Base-by-base conservation (phyloP, 768 basidiomycete genomes). In the Epithele typhae region DNA sequence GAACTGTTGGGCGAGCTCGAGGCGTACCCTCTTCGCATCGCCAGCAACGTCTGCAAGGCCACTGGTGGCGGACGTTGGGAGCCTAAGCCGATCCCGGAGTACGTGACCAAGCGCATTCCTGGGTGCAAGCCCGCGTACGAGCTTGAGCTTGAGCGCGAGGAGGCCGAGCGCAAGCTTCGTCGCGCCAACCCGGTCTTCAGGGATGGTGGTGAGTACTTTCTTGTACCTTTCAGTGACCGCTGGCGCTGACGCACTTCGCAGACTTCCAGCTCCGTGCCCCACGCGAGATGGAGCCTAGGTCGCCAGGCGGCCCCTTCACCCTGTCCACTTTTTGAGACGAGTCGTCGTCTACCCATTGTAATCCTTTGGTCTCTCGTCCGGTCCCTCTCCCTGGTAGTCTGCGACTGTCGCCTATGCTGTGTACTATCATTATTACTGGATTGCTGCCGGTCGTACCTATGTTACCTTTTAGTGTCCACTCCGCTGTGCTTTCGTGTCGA, bases 21-120 rank as follows among this genome's bases (percentile, higher is more conserved):
- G 41, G 75, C 82, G 1, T 90, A 90, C 55, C 87, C 87, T 2
- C 76, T 90, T 18, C 72, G 76, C 35, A 77, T 79, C 45, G 77
- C 81, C 3, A 79, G 76, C 55, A 69, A 76, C 40, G 72, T 87
- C 12, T 91, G 87, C 68, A 91, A 90, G 56, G 83, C 82, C 1
- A 77, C 79, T 17, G 87, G 88, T 37, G 86, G 86, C 12, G 87
- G 87, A 14, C 79, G 88, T 25, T 90, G 87, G 87, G 77, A 78
- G 53, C 87, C 88, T 25, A 83, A 81, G 57, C 74, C 73, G 24
- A 64, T 65, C 10, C 59, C 52, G 54, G 73, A 46, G 64, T 68
- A 58, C 36, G 60, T 59, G 21, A 75, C 74, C 41, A 69, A 74
- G 52, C 75, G 82, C 11, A 64, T 79, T n/a, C 82, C 81, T 1